Evolutionary conservation across 495 filamentous ascomycete species (phyloP), one percentile per base, ranked within the genome.

Genomic region (Haplographium delicatum): DNA sequence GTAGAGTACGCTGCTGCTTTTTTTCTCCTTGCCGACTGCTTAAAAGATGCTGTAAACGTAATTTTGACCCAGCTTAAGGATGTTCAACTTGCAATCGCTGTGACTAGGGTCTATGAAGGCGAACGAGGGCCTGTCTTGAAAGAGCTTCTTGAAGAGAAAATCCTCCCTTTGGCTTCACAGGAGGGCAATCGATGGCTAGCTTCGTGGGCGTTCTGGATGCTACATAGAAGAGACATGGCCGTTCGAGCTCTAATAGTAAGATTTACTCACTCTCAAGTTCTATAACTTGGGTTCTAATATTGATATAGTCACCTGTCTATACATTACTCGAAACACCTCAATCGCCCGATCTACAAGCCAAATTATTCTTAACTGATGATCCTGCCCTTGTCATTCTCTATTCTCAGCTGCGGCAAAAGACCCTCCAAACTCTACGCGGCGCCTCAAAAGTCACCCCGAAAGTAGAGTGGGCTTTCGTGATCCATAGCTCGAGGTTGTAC

Each of bases 171-270:
- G 53, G 93, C 94, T 6, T 79, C 85, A 2, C 71, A 80, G 9
- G 82, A 89, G 49, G 89, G 88, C 1, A 91, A 97, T 63, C 77
- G 91, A 46, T 99, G 94, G 94, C 80, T 94, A 40, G 89, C 90
- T 2, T 89, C 86, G 1, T 99, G 94, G 94, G 88, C 89, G 3
- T 95, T 91, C 65, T 95, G 90, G 87, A 89, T 95, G 83, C 74
- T 99, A 15, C 81, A 82, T 31, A 72, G 83, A 45, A 76, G 81
- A 33, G 89, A 94, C 59, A 86, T 89, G 75, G 89, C 91, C 11
- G 89, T 97, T 4, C 78, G 87, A 15, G 83, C 85, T n/a, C 66
- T 97, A 2, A 82, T 96, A 43, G 75, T 79, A 62, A 67, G 68
- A 64, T 30, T 54, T 43, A 23, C 44, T 1, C 5, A 7, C 4